Conservation (phyloP, 257 asterid genomes). For the Ballota nigra region DNA sequence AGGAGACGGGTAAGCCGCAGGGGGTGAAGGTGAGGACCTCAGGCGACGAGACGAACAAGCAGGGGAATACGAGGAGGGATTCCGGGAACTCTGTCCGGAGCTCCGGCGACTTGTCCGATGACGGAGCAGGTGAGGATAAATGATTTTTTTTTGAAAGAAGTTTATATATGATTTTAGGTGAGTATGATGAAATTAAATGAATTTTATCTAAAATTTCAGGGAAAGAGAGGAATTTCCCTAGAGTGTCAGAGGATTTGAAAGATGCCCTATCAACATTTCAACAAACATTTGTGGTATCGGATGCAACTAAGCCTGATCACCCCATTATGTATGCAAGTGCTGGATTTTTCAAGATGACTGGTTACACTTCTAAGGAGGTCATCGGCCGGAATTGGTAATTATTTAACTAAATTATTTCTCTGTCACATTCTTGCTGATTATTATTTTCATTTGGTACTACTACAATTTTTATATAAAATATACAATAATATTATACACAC, state of each 20-base stretch:
- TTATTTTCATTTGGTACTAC: too few species aligned
- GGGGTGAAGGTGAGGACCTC: conserved; percentile 92
- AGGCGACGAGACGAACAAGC: conserved; percentile 49
- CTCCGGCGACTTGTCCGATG: conserved; percentile 79
- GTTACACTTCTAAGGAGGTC: conserved; percentile 87
- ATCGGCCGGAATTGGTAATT: conserved; percentile 80
- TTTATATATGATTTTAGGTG: too few species aligned
- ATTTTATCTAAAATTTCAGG: too few species aligned
- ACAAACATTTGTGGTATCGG: conserved; percentile 96
- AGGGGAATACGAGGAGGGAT: conserved; percentile 48
- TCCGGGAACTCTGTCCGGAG: conserved; percentile 73
- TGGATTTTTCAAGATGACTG: conserved; percentile 97
- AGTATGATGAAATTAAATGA: too few species aligned
- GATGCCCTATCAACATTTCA: conserved; percentile 93
- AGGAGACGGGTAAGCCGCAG: conserved; percentile 74
- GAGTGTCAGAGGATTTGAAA: conserved; percentile 77
- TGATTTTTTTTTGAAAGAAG: too few species aligned
- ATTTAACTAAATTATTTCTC: background rate
- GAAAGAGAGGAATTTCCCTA: conserved; percentile 58
- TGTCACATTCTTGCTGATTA: too few species aligned
- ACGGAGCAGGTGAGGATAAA: conserved; percentile 41
- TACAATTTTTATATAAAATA: too few species aligned
- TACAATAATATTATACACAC: too few species aligned
- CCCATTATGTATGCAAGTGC: conserved; percentile 98
- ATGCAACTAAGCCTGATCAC: conserved; percentile 79